Evolutionary conservation across 2,329 filamentous ascomycete species (phyloP).

Genomic region (Clonostachys solani): DNA sequence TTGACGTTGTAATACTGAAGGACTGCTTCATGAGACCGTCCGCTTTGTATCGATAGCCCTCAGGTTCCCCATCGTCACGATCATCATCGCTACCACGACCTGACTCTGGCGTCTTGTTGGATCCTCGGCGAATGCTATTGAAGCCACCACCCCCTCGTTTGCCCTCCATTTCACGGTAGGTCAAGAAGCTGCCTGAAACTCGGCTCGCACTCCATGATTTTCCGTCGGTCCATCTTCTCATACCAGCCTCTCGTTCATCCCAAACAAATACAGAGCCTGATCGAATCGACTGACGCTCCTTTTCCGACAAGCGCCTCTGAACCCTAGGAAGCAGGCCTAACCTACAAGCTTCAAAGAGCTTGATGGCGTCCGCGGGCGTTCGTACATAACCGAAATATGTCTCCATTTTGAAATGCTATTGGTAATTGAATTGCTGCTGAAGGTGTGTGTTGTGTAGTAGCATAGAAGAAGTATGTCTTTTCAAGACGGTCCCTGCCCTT

Average conservation of each 20-base stretch:
- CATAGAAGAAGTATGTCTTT: no score
- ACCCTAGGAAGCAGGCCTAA: slow-evolving; percentile 86
- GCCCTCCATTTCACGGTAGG: slow-evolving; percentile 98
- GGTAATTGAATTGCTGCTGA: not conserved
- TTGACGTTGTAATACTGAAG: slow-evolving; percentile 95
- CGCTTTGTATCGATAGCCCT: slow-evolving; percentile 91
- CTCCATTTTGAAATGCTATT: slow-evolving; percentile 63
- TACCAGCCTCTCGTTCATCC: slow-evolving; percentile 97
- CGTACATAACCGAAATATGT: slow-evolving; percentile 94
- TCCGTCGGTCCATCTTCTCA: slow-evolving; percentile 97
- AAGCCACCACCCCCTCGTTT: slow-evolving; percentile 86
- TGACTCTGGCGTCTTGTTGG: slow-evolving; percentile 79
- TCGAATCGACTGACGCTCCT: slow-evolving; percentile 92
- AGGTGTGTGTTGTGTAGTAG: not conserved
- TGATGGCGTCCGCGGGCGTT: slow-evolving; percentile 94
- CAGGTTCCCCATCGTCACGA: slow-evolving; percentile 77
- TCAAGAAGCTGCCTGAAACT: slow-evolving; percentile 95
- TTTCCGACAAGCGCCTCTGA: slow-evolving; percentile 89
- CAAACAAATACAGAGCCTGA: slow-evolving; percentile 99
- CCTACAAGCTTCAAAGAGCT: slow-evolving; percentile 95
- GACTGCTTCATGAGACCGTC: slow-evolving; percentile 99
- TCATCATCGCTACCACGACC: slow-evolving; percentile 80
- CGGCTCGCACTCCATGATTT: slow-evolving; percentile 99
- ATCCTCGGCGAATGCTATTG: slow-evolving; percentile 49
- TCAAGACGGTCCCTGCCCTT: no score